These are phyloP conservation scores for Colletotrichum viniferum DNA, from an alignment of 2,329 filamentous ascomycete genomes.

Conservation along the genomic window DNA sequence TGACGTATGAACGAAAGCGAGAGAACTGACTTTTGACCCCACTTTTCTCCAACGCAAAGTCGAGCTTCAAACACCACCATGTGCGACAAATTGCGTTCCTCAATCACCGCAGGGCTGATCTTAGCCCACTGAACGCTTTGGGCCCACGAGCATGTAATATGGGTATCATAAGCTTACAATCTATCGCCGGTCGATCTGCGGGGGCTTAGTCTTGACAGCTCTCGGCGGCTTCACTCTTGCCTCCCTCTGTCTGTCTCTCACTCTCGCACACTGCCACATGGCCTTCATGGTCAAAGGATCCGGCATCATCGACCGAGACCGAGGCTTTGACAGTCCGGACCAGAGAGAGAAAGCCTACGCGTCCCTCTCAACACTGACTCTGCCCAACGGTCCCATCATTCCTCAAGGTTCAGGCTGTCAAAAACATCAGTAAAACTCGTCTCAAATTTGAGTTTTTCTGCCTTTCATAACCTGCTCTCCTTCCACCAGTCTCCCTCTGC, in stretches of 20 bases:
- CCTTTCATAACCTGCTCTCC: background rate
- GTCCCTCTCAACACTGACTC: background rate
- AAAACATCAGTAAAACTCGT: constrained; percentile 14
- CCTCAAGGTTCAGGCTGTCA: constrained; percentile 5
- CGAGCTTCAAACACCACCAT: constrained; percentile 11
- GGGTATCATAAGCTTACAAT: constrained; percentile 11
- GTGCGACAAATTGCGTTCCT: background rate
- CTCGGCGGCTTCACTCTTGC: background rate
- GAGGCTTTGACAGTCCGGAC: background rate
- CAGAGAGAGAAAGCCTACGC: background rate
- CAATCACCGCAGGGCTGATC: constrained; percentile 11
- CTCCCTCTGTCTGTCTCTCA: background rate
- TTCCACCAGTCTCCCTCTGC: background rate
- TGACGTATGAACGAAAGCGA: background rate
- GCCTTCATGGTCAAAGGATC: background rate
- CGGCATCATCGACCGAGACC: background rate
- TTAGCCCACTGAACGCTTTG: background rate
- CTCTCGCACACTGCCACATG: background rate
- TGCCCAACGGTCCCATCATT: background rate
- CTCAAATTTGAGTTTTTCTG: constrained; percentile 1
- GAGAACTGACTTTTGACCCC: background rate
- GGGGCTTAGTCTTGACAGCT: background rate
- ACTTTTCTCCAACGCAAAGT: constrained; percentile 13
- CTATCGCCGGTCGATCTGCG: background rate
- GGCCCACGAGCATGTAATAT: constrained; percentile 9